Evolutionary conservation across 306 rosid species (phyloP).

Genomic region (Spatholobus suberectus): DNA sequence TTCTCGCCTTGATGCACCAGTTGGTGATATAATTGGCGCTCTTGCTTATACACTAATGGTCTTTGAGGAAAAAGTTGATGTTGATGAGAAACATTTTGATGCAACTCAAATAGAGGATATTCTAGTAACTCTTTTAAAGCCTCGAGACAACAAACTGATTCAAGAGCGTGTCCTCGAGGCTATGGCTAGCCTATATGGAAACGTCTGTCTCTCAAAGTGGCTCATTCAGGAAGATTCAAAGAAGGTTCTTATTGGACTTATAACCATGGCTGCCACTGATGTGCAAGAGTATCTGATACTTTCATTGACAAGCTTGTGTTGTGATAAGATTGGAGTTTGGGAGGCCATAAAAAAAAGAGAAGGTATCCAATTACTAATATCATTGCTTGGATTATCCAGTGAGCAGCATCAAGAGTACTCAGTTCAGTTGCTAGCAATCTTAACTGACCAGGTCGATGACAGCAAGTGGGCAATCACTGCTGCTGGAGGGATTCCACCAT

Average conservation of each 20-base stretch:
- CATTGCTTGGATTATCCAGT: slow-evolving; percentile 83
- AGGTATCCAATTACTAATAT: slow-evolving; percentile 92
- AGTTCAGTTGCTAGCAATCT: slow-evolving; percentile 82
- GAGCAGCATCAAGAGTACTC: slow-evolving; percentile 99
- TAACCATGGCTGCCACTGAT: slow-evolving; percentile 86
- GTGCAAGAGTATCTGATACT: slow-evolving; percentile 79
- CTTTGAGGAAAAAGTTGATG: slow-evolving; percentile 65
- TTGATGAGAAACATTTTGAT: slow-evolving; percentile 63
- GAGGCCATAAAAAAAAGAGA: slow-evolving; percentile 90
- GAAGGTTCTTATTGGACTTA: slow-evolving; percentile 85
- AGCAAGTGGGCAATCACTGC: slow-evolving; percentile 99
- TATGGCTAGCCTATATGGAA: slow-evolving; percentile 94
- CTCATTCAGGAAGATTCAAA: slow-evolving; percentile 80
- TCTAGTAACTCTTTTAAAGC: slow-evolving; percentile 81
- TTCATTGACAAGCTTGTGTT: slow-evolving; percentile 83
- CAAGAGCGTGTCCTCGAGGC: slow-evolving; percentile 98
- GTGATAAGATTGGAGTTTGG: slow-evolving; percentile 80
- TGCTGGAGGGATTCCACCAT: slow-evolving; percentile 96
- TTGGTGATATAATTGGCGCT: slow-evolving; percentile 95
- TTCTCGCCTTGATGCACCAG: slow-evolving; percentile 75
- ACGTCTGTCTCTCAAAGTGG: slow-evolving; percentile 72
- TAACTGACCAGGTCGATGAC: slow-evolving; percentile 91
- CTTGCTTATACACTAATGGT: slow-evolving; percentile 93
- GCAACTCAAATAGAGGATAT: slow-evolving; percentile 78
- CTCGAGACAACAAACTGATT: slow-evolving; percentile 74